Evolutionary conservation across 2,329 filamentous ascomycete genomes (phyloP).

Genomic region (Fusarium luffae): DNA sequence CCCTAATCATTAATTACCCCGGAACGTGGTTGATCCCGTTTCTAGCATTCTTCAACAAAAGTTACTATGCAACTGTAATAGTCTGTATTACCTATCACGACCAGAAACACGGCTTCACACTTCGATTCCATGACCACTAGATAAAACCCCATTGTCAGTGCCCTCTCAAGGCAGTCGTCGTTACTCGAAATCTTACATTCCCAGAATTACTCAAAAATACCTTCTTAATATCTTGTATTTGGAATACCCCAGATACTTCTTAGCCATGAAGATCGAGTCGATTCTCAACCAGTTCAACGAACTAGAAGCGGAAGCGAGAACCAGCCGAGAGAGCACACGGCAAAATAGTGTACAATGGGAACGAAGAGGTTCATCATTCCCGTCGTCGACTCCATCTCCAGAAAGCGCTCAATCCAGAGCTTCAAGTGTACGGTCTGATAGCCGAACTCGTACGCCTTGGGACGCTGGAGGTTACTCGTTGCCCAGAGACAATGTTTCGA

Average conservation of each 20-base stretch:
- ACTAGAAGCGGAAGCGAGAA: constrained; percentile 22
- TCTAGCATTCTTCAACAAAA: constrained; percentile 15
- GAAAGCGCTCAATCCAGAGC: constrained; percentile 45
- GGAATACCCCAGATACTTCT: constrained; percentile 1
- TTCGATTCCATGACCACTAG: constrained; percentile 22
- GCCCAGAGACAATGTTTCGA: constrained; percentile 55
- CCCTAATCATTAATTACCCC: constrained; percentile 42
- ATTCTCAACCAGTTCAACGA: constrained; percentile 41
- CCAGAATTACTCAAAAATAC: constrained; percentile 11
- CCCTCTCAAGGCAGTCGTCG: background rate
- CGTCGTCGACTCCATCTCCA: constrained; percentile 51
- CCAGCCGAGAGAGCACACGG: constrained; percentile 16
- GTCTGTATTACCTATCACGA: constrained; percentile 24
- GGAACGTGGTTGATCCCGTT: constrained; percentile 32
- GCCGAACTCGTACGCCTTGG: constrained; percentile 59
- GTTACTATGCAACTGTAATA: constrained; percentile 34
- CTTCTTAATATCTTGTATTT: constrained; percentile 13
- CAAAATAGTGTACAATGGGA: constrained; percentile 11
- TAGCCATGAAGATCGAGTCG: constrained; percentile 37
- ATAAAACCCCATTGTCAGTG: constrained; percentile 25
- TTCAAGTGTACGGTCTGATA: constrained; percentile 36
- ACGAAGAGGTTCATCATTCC: constrained; percentile 23
- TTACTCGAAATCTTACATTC: background rate
- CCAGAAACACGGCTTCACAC: constrained; percentile 20
- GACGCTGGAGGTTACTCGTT: constrained; percentile 62